A percentile compares a stretch with the other conserved stretches of the same genome.
phyloP scores from a whole-genome alignment of 2,329 filamentous ascomycete species.

The Diaporthe ampelina region DNA sequence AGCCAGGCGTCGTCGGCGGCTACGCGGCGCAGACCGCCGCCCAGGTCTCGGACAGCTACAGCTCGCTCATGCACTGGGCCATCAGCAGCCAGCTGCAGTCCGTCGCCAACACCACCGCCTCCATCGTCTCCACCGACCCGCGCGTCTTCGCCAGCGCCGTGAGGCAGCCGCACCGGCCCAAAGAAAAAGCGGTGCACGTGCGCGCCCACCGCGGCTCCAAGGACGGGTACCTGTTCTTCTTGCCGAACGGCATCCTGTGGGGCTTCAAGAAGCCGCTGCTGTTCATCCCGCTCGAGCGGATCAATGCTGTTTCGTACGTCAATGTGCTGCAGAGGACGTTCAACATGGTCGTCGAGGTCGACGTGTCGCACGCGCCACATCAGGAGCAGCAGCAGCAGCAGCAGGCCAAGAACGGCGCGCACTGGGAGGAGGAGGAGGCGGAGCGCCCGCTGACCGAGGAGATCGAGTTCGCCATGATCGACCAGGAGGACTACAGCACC shows the following conservation, averaged over 20 bases:
- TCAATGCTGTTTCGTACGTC: slow-evolving; percentile 76
- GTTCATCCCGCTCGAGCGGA: slow-evolving; percentile 73
- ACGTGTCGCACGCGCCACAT: slow-evolving; percentile 48
- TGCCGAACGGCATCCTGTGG: slow-evolving; percentile 77
- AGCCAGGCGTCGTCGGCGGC: slow-evolving; percentile 69
- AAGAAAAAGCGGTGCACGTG: slow-evolving; percentile 75
- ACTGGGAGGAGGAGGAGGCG: slow-evolving; percentile 40
- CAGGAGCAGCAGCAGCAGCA: neutral
- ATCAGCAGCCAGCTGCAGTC: slow-evolving; percentile 65
- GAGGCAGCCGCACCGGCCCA: slow-evolving; percentile 70
- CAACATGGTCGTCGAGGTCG: slow-evolving; percentile 75
- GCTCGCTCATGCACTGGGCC: slow-evolving; percentile 73
- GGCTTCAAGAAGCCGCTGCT: slow-evolving; percentile 78
- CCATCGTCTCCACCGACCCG: slow-evolving; percentile 67
- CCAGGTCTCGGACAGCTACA: slow-evolving; percentile 71
- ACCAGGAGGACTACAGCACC: slow-evolving; percentile 75
- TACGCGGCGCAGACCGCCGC: slow-evolving; percentile 63
- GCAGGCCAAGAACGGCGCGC: slow-evolving; percentile 15
- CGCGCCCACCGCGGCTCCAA: slow-evolving; percentile 77
- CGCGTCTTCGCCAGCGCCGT: slow-evolving; percentile 70
- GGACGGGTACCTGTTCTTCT: slow-evolving; percentile 77
- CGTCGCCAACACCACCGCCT: slow-evolving; percentile 58
- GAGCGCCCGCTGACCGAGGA: slow-evolving; percentile 65
- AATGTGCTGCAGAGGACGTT: slow-evolving; percentile 78
- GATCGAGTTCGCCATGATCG: slow-evolving; percentile 77